A percentile compares a stretch with the other conserved stretches of the same genome.
These are phyloP conservation scores for Phymatotrichopsis omnivora DNA, from an alignment of 2,329 filamentous ascomycete genomes.

Conservation along the genomic window DNA sequence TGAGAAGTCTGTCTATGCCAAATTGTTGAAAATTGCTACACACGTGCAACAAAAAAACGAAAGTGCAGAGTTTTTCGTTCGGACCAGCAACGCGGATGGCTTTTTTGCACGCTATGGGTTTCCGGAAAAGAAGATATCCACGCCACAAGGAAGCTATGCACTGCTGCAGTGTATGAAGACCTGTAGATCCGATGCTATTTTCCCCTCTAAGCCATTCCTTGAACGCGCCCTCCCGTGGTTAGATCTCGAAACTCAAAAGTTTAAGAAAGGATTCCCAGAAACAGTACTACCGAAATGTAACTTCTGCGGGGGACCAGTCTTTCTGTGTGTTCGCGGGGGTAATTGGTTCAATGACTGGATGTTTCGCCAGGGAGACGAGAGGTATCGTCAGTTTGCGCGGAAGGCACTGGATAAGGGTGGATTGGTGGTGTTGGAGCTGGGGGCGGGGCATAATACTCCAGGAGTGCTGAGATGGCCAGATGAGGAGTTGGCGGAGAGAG, in stretches of 20 bases:
- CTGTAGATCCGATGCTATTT: constrained; percentile 32
- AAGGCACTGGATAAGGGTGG: neutral
- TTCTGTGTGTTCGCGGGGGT: constrained; percentile 32
- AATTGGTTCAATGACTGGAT: constrained; percentile 32
- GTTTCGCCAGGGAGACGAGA: constrained; percentile 27
- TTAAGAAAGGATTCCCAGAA: constrained; percentile 22
- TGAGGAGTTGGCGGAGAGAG: constrained; percentile 12
- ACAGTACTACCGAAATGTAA: constrained; percentile 30
- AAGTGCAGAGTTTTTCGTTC: constrained; percentile 28
- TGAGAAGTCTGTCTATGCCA: constrained; percentile 15
- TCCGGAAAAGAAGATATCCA: constrained; percentile 29
- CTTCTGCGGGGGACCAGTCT: constrained; percentile 31
- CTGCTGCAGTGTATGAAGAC: constrained; percentile 33
- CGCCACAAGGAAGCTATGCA: constrained; percentile 33
- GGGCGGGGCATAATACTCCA: constrained; percentile 22
- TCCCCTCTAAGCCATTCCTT: constrained; percentile 26
- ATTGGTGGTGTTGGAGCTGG: constrained; percentile 25
- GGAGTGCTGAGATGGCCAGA: constrained; percentile 17
- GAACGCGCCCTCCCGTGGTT: constrained; percentile 29
- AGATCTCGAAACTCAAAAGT: constrained; percentile 27
- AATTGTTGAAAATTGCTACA: constrained; percentile 26
- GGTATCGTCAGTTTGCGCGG: constrained; percentile 28
- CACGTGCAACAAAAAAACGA: constrained; percentile 22
- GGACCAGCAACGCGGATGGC: constrained; percentile 35
- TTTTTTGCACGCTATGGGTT: constrained; percentile 33